phyloP scores from a whole-genome alignment of 345 rosid genomes.

The Anacardium occidentale region DNA sequence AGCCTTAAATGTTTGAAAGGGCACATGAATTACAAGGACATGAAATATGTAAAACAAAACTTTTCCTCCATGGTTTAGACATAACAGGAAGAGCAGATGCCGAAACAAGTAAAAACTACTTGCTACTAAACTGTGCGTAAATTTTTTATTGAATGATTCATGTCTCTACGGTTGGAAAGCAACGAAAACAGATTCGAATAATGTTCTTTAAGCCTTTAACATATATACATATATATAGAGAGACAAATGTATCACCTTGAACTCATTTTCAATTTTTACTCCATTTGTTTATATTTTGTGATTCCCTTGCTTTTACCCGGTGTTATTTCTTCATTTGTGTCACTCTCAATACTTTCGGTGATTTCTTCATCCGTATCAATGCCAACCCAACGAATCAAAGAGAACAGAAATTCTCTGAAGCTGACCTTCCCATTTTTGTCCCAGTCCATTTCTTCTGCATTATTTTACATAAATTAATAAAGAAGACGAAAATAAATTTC shows the following conservation, averaged over 20 bases:
- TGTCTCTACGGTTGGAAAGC: constrained; percentile 6
- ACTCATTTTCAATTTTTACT: constrained; percentile 13
- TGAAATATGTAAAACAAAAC: background rate
- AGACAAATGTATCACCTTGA: constrained; percentile 21
- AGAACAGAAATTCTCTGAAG: constrained; percentile 80
- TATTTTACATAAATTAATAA: constrained; percentile 19
- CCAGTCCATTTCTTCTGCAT: constrained; percentile 95
- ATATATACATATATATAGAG: constrained; percentile 14
- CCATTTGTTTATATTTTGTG: background rate
- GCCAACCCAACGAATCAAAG: constrained; percentile 72
- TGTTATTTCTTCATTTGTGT: too few species aligned
- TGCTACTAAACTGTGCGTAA: background rate
- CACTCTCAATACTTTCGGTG: background rate
- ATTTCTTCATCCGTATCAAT: constrained; percentile 49
- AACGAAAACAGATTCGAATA: constrained; percentile 3
- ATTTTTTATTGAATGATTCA: background rate
- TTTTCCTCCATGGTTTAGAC: background rate
- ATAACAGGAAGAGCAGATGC: background rate
- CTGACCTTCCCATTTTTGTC: constrained; percentile 72
- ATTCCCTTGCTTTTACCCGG: constrained; percentile 10
- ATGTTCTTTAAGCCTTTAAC: constrained; percentile 7
- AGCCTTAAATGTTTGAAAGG: background rate
- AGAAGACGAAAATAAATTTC: background rate
- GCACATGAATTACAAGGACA: background rate
- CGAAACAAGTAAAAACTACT: constrained; percentile 5